A percentile compares a stretch with the other conserved stretches of the same genome.
phyloP scores from a whole-genome alignment of 805 yeast genomes.

The Priceomyces medius region DNA sequence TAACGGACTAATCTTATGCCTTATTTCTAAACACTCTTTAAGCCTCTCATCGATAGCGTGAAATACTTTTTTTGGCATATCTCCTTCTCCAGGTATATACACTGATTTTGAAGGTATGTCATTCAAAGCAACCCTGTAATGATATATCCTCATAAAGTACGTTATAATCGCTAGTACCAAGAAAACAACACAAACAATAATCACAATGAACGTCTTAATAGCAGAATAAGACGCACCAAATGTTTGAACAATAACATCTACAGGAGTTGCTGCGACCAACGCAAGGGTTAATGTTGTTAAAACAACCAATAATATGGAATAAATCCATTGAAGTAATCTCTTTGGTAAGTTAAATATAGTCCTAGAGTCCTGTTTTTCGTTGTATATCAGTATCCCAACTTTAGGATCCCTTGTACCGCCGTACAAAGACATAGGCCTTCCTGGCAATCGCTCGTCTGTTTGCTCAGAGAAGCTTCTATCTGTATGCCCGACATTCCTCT shows the following conservation, averaged over 20 bases:
- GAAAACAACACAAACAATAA: conserved; percentile 65
- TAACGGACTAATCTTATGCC: conserved; percentile 38
- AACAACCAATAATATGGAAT: conserved; percentile 26
- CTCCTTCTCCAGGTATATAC: conserved; percentile 65
- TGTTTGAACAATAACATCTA: conserved; percentile 70
- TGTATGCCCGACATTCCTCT: not conserved
- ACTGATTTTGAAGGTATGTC: conserved; percentile 68
- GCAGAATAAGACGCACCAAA: conserved; percentile 58
- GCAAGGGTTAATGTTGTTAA: conserved; percentile 39
- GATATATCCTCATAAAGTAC: conserved; percentile 58
- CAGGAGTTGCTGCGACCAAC: conserved; percentile 68
- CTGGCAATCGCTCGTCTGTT: not conserved
- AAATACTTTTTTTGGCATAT: conserved; percentile 38
- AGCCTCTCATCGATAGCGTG: conserved; percentile 25
- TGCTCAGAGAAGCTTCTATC: no score
- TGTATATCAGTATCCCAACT: not conserved
- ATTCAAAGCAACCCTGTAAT: conserved; percentile 55
- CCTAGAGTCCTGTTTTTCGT: not conserved
- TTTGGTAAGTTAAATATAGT: conserved; percentile 16
- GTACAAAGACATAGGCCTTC: not conserved
- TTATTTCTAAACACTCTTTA: conserved; percentile 27
- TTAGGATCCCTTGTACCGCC: not conserved
- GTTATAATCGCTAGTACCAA: conserved; percentile 49
- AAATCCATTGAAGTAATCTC: conserved; percentile 25
- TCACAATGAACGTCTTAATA: conserved; percentile 76